Base-by-base conservation (phyloP, 225 moss, liverwort and hornwort genomes). In the Thuidium tamariscinum region DNA sequence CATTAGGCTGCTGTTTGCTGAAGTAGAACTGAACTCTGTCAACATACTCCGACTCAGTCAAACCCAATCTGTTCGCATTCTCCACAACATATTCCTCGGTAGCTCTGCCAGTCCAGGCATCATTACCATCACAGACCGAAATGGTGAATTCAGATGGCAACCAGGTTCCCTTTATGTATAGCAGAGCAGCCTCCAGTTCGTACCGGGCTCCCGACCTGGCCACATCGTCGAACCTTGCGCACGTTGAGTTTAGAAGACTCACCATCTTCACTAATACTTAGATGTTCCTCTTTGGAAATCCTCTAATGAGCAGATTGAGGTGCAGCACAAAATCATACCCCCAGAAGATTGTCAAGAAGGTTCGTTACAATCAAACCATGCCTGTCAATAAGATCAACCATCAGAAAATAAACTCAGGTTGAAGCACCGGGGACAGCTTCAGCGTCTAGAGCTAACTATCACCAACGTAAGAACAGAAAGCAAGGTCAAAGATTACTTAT, bases 361-460 rank as follows among this genome's bases (percentile, higher is more conserved):
- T 91, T 95, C 74, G 95, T 87, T 69, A 95, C 95, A 74, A 96
- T 93, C 67, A 96, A 87, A 81, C 93, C 95, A 89, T 95, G 93
- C 93, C 96, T 96, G 96, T 48, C 83, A 87, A 88, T 52, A 78
- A 79, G 73, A 56, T 61, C 51, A 56, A 81, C 67, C 77, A 73
- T 68, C 66, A 87, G 79, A 54, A 86, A 57, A 72, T 37, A 42
- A 67, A 81, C 71, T 66, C 52, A 82, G 36, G 63, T 54, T 75
- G 71, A 84, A 57, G 54, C 80, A 62, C 27, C 42, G 56, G 54
- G 73, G 32, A 56, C 60, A 86, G 32, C 42, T 64, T 82, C 39
- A 77, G 32, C 25, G 52, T 70, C 83, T 61, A 20, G 36, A 34
- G 30, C 83, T 29, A 52, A 18, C 6, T 61, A 76, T 36, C 74